phyloP scores from a whole-genome alignment of 148 eudicot species.

The Agrostemma githago region DNA sequence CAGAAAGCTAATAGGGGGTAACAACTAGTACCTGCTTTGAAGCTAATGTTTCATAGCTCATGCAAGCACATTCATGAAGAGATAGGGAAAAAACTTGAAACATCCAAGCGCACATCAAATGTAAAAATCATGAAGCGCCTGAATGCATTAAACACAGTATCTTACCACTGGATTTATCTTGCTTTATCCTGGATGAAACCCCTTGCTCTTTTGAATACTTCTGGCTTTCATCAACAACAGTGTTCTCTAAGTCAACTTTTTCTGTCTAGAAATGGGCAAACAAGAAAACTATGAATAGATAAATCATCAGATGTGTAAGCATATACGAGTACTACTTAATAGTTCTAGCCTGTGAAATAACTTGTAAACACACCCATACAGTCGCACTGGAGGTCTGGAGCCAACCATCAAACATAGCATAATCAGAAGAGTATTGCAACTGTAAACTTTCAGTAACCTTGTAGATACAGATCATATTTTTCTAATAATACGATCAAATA shows the following conservation, averaged over 20 bases:
- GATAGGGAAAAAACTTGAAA: neutral
- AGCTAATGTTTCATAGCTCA: neutral
- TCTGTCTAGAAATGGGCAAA: constrained; percentile 55
- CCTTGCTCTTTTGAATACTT: constrained; percentile 63
- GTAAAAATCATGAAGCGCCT: neutral
- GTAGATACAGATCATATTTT: neutral
- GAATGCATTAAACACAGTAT: neutral
- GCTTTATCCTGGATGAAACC: constrained; percentile 49
- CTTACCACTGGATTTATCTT: constrained; percentile 78
- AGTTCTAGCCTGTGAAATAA: neutral
- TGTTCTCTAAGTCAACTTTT: constrained; percentile 93
- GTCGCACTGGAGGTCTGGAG: neutral
- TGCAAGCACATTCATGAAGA: constrained; percentile 1
- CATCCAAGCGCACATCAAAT: neutral
- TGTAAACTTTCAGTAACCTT: neutral
- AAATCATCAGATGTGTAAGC: constrained; percentile 5
- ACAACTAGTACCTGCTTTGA: neutral
- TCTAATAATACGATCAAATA: neutral
- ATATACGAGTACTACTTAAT: neutral
- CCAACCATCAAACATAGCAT: neutral
- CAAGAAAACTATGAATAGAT: neutral
- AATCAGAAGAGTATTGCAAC: neutral
- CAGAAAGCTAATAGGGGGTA: neutral
- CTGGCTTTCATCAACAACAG: constrained; percentile 96
- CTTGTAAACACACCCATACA: neutral